These are phyloP conservation scores for Bipolaris victoriae DNA, from an alignment of 2,329 filamentous ascomycete genomes.

Conservation along the genomic window DNA sequence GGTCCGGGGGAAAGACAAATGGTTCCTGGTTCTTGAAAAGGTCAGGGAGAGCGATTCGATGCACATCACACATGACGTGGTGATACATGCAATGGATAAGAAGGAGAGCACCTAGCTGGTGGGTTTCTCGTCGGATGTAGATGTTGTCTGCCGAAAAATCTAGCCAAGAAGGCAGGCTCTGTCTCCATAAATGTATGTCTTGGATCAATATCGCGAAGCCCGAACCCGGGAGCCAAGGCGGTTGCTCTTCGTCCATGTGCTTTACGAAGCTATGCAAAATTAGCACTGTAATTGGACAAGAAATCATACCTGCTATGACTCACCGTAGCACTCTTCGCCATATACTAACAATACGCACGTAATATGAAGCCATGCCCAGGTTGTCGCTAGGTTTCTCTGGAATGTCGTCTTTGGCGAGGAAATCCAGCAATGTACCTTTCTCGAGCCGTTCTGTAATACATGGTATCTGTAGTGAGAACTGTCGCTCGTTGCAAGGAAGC, in stretches of 20 bases:
- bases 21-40: conserved; percentile 42
- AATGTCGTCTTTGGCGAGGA: conserved; percentile 31
- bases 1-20: conserved; percentile 36
- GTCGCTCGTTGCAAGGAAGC: conserved; percentile 42
- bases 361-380: conserved; percentile 42
- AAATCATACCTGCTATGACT: neutral
- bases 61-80: conserved; percentile 42
- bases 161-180: conserved; percentile 40
- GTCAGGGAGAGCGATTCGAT: conserved; percentile 40
- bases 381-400: conserved; percentile 41
- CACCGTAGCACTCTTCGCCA: conserved; percentile 41
- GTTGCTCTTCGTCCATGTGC: conserved; percentile 41
- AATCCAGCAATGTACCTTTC: conserved; percentile 34
- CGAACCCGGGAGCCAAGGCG: conserved; percentile 37
- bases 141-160: conserved; percentile 44
- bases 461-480: conserved; percentile 41
- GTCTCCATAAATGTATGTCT: conserved; percentile 37
- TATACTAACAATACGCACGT: conserved; percentile 41
- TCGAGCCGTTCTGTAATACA: conserved; percentile 38
- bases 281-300: neutral
- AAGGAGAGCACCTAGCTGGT: conserved; percentile 41
- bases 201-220: conserved; percentile 36
- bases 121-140: conserved; percentile 43
- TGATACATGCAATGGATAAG: conserved; percentile 46
- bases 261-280: conserved; percentile 34